phyloP scores from a whole-genome alignment of 148 eudicot genomes.

The Rhododendron vialii region DNA sequence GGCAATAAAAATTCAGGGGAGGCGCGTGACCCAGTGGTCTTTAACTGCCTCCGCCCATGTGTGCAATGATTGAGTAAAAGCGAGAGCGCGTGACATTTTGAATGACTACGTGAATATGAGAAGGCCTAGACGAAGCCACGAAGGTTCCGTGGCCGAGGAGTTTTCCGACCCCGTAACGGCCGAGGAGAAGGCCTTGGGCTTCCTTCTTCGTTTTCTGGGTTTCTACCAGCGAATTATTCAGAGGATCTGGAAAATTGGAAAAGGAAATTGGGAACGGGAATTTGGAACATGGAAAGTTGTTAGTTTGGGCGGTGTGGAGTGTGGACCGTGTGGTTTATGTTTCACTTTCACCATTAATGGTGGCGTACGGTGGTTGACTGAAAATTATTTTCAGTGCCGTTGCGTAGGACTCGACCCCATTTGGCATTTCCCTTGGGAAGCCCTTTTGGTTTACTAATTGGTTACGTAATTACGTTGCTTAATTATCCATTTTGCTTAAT shows the following conservation, averaged over 20 bases:
- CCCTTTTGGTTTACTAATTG: too few species aligned
- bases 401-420: background rate
- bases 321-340: background rate
- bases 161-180: slow-evolving; percentile 44
- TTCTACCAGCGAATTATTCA: background rate
- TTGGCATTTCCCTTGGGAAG: background rate
- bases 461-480: too few species aligned
- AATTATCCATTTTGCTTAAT: too few species aligned
- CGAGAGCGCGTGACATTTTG: too few species aligned
- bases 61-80: too few species aligned
- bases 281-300: background rate
- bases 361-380: background rate
- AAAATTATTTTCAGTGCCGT: too few species aligned
- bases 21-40: too few species aligned
- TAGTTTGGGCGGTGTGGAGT: background rate
- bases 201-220: slow-evolving; percentile 8
- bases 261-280: too few species aligned
- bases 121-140: slow-evolving; percentile 31
- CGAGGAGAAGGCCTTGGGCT: slow-evolving; percentile 27
- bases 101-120: background rate
- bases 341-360: background rate
- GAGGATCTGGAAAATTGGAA: background rate
- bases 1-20: too few species aligned
- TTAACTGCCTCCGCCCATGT: too few species aligned
- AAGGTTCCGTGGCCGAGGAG: background rate